These are phyloP conservation scores for Phytophthora hibernalis DNA, from an alignment of 352 stramenopile species.

Conservation along the genomic window DNA sequence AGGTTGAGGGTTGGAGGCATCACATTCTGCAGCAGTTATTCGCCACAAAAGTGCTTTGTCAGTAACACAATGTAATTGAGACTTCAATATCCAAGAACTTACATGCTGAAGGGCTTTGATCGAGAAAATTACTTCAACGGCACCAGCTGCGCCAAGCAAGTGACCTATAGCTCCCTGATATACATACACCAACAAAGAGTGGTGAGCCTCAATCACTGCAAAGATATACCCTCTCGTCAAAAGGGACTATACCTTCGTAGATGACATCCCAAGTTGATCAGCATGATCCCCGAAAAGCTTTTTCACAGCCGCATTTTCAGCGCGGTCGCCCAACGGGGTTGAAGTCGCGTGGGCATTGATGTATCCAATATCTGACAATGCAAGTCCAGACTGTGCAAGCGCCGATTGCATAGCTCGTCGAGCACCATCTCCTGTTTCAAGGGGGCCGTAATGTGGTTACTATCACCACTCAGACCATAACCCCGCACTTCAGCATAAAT, in stretches of 20 bases:
- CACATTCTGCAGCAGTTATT: conserved; percentile 60
- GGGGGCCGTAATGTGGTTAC: conserved; percentile 92
- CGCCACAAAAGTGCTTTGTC: conserved; percentile 1
- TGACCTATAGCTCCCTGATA: conserved; percentile 92
- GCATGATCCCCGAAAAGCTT: conserved; percentile 77
- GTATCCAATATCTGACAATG: conserved; percentile 93
- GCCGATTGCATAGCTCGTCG: conserved; percentile 93
- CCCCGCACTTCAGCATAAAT: conserved; percentile 96
- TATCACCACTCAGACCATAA: conserved; percentile 96
- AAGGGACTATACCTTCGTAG: conserved; percentile 70
- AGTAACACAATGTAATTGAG: too few species aligned
- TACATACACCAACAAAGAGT: not conserved
- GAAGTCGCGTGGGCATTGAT: conserved; percentile 99
- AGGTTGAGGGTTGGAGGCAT: conserved; percentile 97
- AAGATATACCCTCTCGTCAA: not conserved
- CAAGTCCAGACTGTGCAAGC: conserved; percentile 77
- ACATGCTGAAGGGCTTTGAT: conserved; percentile 93
- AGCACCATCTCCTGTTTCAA: conserved; percentile 74
- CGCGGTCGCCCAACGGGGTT: conserved; percentile 97
- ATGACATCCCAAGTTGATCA: conserved; percentile 71
- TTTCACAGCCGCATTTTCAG: conserved; percentile 94
- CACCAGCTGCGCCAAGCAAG: conserved; percentile 95
- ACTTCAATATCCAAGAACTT: conserved; percentile 15
- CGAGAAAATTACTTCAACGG: conserved; percentile 96
- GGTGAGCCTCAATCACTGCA: not conserved